phyloP scores from a whole-genome alignment of 2,329 filamentous ascomycete species.

The Pyrenophora seminiperda region DNA sequence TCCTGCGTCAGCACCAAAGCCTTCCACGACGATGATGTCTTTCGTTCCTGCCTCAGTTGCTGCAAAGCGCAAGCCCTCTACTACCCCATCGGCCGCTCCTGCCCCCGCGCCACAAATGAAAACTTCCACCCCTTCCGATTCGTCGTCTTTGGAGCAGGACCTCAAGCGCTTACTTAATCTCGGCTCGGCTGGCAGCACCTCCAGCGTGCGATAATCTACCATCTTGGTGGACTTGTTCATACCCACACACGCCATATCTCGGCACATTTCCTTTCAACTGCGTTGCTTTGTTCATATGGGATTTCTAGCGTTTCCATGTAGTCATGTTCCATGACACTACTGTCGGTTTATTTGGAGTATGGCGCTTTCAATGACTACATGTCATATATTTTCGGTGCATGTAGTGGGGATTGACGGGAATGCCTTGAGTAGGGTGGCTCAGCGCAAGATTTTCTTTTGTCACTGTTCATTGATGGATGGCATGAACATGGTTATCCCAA shows the following conservation, averaged over 20 bases:
- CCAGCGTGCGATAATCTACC: constrained; percentile 30
- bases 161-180: constrained; percentile 46
- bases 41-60: constrained; percentile 46
- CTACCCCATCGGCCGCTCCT: constrained; percentile 20
- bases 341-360: constrained; percentile 26
- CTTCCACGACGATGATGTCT: constrained; percentile 37
- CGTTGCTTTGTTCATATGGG: constrained; percentile 33
- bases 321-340: constrained; percentile 26
- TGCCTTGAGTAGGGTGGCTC: constrained; percentile 10
- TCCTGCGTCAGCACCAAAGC: constrained; percentile 26
- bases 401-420: constrained; percentile 18
- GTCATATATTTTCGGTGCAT: constrained; percentile 16
- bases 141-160: constrained; percentile 42
- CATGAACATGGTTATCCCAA: constrained; percentile 16
- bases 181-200: constrained; percentile 26
- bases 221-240: constrained; percentile 20
- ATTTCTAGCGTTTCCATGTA: constrained; percentile 22
- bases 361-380: constrained; percentile 25
- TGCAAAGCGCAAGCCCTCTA: constrained; percentile 36
- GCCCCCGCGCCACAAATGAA: constrained; percentile 19
- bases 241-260: constrained; percentile 27
- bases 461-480: constrained; percentile 21
- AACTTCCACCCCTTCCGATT: constrained; percentile 24
- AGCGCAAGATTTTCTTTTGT: constrained; percentile 17
- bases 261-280: constrained; percentile 16